Base-by-base conservation (phyloP, 805 yeast species). In the Geotrichum ghanense region DNA sequence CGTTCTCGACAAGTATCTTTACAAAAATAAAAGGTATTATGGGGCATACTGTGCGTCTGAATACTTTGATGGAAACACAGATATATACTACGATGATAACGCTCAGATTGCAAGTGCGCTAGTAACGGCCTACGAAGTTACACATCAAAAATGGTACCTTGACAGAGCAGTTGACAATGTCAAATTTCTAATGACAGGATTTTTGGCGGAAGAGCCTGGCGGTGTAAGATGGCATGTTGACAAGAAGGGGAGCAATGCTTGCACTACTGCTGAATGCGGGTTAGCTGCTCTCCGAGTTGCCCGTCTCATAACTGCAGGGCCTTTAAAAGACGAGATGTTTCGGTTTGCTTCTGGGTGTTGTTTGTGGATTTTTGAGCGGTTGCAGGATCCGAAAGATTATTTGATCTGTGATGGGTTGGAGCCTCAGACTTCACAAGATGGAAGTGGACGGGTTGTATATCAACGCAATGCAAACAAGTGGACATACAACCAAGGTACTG, bases 101-200 rank as follows among this genome's bases (percentile, higher is more conserved):
- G 89, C 88, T 2, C 89, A 81, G 58, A 76, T 81, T 12, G 81
- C 83, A 14, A 69, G 78, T 54, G 81, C 80, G 2, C 67, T 79
- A 53, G 64, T 82, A 48, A 72, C 78, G 2, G 83, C 84, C 1
- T 81, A 76, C 56, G 87, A 80, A 56, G 84, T 78, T 20, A 79
- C 86, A 1, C 74, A 73, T 1, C 74, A 79, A 50, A 64, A 64
- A 53, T 64, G 65, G 42, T 77, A 68, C 56, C 64, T 81, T 50
- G 77, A 73, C 53, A 67, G 68, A 53, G 83, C 78, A 5, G 67
- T 76, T 43, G 82, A 77, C 51, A 66, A 78, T 53, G 78, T 74
- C 47, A 60, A 76, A 39, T 80, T 80, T 53, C 61, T 81, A 51
- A 75, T 79, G 76, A 78, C 80, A 9, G 87, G 87, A 19, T 72